Evolutionary conservation across 169 alveolate genomes (phyloP), one percentile per base, ranked within the genome.

Genomic region (Plasmodium chabaudi): DNA sequence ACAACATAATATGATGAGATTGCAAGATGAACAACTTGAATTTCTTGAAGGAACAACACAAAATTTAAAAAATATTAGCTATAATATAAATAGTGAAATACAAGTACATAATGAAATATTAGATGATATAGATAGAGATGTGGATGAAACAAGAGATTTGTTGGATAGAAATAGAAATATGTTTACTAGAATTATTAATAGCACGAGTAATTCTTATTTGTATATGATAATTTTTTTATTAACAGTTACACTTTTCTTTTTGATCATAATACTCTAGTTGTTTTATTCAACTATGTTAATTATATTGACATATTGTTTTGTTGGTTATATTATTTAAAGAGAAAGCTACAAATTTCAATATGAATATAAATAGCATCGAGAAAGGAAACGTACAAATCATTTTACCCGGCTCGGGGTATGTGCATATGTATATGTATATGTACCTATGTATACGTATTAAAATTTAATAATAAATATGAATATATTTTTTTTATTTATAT

Each of bases 21-120:
- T 89, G 44, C 96, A 94, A 53, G 96, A 94, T 55, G 94, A 87
- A 53, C 94, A 94, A 55, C 68, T 94, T 59, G 89, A 89, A 12
- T 49, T 90, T 68, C 87, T 94, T 19, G 96, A 94, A 49, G 87
- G 82, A 17, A 92, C 93, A 49, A 94, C 96, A 10, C 93, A 93
- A 46, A 92, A 93, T 46, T 74, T 94, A 46, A 92, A 92, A 74
- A 87, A 53, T 87, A 92, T 92, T 34, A 94, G 96, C 88, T 70
- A 90, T 39, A 88, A 90, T 72, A 94, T 94, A 55, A 88, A 94
- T 84, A 94, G 77, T 23, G 96, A 94, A 72, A 84, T 94, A 39
- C 79, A 87, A 19, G 73, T 89, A 21, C 96, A 94, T 47, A 72
- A 91, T 57, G 93, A 94, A 25, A 51, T 94, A 23, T 74, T 94